Conservation (phyloP, 768 basidiomycete species). For the Boletus rubescentipes region DNA sequence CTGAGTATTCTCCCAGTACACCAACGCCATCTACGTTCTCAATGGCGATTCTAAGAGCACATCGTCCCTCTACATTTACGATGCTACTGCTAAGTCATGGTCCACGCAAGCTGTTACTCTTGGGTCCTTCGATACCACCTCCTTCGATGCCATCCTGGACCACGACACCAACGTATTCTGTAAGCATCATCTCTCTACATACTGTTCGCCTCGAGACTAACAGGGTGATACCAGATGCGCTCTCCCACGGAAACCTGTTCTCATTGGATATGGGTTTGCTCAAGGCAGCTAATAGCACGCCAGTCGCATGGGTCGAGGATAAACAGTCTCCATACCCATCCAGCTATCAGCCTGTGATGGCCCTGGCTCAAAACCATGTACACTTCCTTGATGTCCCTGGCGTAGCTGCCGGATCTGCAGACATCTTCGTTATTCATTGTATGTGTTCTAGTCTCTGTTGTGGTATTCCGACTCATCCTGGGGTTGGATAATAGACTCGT, state of each 20-base stretch:
- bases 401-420: slow-evolving; percentile 62
- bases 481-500: slow-evolving; percentile 50
- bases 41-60: slow-evolving; percentile 73
- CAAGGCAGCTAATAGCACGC: slow-evolving; percentile 54
- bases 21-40: slow-evolving; percentile 83
- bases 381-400: slow-evolving; percentile 77
- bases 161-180: slow-evolving; percentile 94
- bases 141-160: slow-evolving; percentile 77
- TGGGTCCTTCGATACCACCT: slow-evolving; percentile 58
- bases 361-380: slow-evolving; percentile 83
- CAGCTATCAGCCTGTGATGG: slow-evolving; percentile 71
- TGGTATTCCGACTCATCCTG: background rate
- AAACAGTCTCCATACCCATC: slow-evolving; percentile 55
- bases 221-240: slow-evolving; percentile 49
- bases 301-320: slow-evolving; percentile 66
- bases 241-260: slow-evolving; percentile 64
- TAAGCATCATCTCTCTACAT: slow-evolving; percentile 23
- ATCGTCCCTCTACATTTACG: slow-evolving; percentile 75
- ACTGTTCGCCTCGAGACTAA: slow-evolving; percentile 2
- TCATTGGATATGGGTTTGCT: slow-evolving; percentile 69
- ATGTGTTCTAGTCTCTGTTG: slow-evolving; percentile 26
- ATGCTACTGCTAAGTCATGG: slow-evolving; percentile 73
- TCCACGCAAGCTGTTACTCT: slow-evolving; percentile 62
- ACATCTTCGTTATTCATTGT: slow-evolving; percentile 91
- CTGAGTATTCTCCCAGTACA: slow-evolving; percentile 49